phyloP scores from a whole-genome alignment of 306 rosid species.

The Medicago ruthenica region DNA sequence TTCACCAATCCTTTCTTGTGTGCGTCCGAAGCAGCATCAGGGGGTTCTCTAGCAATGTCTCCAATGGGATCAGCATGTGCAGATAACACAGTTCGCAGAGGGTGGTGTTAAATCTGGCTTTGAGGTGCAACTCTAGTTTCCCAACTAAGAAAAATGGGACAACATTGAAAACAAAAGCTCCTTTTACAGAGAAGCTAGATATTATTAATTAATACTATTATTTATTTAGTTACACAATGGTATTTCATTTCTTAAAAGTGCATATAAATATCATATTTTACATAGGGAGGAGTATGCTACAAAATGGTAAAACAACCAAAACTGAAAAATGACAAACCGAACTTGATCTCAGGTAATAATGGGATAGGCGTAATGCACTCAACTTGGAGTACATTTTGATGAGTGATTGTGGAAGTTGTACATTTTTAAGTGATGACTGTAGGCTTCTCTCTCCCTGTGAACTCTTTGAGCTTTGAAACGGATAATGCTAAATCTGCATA shows the following conservation, averaged over 20 bases:
- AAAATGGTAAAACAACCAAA: constrained; percentile 34
- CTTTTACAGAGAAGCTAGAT: constrained; percentile 32
- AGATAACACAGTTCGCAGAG: too few species aligned
- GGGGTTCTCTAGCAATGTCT: neutral
- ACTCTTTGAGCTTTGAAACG: constrained; percentile 81
- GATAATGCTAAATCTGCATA: constrained; percentile 85
- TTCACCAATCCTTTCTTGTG: neutral
- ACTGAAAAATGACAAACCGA: constrained; percentile 35
- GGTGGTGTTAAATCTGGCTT: neutral
- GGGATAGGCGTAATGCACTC: neutral
- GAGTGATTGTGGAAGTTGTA: constrained; percentile 34
- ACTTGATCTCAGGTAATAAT: constrained; percentile 39
- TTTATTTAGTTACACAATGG: neutral
- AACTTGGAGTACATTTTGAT: neutral
- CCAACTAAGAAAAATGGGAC: constrained; percentile 22
- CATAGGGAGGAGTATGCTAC: constrained; percentile 20
- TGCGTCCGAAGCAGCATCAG: neutral
- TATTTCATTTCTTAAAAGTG: constrained; percentile 30
- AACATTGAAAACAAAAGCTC: constrained; percentile 34
- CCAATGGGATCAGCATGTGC: neutral
- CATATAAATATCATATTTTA: constrained; percentile 36
- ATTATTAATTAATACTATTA: neutral
- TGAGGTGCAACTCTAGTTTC: constrained; percentile 27
- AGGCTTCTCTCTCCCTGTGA: constrained; percentile 94
- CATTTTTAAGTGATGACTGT: constrained; percentile 84